Evolutionary conservation across 1,284 basidiomycete genomes (phyloP).

Genomic region (Leccinum cinnamomeum): DNA sequence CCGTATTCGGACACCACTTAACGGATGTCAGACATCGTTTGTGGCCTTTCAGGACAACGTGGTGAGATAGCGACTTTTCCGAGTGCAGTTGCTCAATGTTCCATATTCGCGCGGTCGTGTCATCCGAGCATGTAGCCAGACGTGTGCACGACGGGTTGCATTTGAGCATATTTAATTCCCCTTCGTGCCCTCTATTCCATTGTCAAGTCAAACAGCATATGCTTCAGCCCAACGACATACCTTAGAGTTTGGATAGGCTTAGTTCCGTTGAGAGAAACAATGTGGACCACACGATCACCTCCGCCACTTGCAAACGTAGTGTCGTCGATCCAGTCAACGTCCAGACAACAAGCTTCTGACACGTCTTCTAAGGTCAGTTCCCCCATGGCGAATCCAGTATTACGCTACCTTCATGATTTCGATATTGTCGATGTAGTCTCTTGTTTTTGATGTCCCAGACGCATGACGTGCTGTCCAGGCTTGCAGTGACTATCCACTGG

Average conservation of each 20-base stretch:
- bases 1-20: slow-evolving; percentile 64
- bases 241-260: slow-evolving; percentile 56
- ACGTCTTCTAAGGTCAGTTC: slow-evolving; percentile 15
- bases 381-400: background rate
- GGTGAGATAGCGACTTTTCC: slow-evolving; percentile 27
- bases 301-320: slow-evolving; percentile 72
- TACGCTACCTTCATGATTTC: slow-evolving; percentile 59
- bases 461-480: slow-evolving; percentile 71
- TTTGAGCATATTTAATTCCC: slow-evolving; percentile 79
- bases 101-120: slow-evolving; percentile 77
- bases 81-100: slow-evolving; percentile 42
- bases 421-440: slow-evolving; percentile 59
- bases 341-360: slow-evolving; percentile 65
- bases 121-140: slow-evolving; percentile 80
- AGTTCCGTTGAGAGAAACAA: slow-evolving; percentile 53
- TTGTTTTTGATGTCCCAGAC: slow-evolving; percentile 75
- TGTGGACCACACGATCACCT: slow-evolving; percentile 63
- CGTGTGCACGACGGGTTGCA: slow-evolving; percentile 63
- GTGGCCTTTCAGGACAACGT: slow-evolving; percentile 62
- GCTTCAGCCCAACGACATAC: slow-evolving; percentile 40
- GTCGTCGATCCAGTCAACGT: slow-evolving; percentile 79
- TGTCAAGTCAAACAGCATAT: slow-evolving; percentile 11
- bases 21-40: slow-evolving; percentile 64
- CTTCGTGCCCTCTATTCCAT: slow-evolving; percentile 60
- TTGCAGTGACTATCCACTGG: slow-evolving; percentile 67